These are phyloP conservation scores for Xylaria intraflava DNA, from an alignment of 495 filamentous ascomycete species.

Conservation along the genomic window DNA sequence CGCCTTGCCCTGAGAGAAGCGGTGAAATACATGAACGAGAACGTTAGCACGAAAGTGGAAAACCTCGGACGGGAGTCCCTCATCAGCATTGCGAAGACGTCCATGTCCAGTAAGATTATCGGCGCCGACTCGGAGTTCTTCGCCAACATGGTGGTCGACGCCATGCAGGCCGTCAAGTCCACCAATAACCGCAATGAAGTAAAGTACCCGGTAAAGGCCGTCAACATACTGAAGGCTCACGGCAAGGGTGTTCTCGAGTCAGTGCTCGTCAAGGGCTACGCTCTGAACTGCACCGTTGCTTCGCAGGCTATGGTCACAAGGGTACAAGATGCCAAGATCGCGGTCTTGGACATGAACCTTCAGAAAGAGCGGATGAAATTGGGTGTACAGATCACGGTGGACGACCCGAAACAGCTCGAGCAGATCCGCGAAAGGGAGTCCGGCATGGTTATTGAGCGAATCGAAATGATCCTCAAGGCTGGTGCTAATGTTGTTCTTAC, in stretches of 20 bases:
- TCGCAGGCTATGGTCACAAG: constrained; percentile 97
- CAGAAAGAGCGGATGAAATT: constrained; percentile 99
- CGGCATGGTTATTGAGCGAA: constrained; percentile 85
- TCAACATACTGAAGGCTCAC: constrained; percentile 97
- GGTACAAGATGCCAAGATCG: constrained; percentile 91
- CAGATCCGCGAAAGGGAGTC: constrained; percentile 90
- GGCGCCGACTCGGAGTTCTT: constrained; percentile 96
- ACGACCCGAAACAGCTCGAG: constrained; percentile 94
- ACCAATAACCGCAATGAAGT: constrained; percentile 81
- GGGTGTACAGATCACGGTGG: constrained; percentile 95
- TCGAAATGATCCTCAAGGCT: constrained; percentile 96
- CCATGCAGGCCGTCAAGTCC: constrained; percentile 90
- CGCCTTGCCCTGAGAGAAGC: constrained; percentile 91
- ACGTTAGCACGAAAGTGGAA: constrained; percentile 91
- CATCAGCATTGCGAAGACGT: constrained; percentile 94
- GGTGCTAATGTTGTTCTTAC: constrained; percentile 95
- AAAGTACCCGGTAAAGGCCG: constrained; percentile 98
- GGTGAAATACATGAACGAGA: constrained; percentile 98
- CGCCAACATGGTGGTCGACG: constrained; percentile 92
- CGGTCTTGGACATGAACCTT: constrained; percentile 93
- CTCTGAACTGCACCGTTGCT: constrained; percentile 96
- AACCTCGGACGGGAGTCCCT: constrained; percentile 81
- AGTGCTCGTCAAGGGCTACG: constrained; percentile 89
- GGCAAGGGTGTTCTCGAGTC: constrained; percentile 89
- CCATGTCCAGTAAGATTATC: constrained; percentile 99